Evolutionary conservation across 164 flowering plant genomes (phyloP).

Genomic region (Houttuynia cordata): DNA sequence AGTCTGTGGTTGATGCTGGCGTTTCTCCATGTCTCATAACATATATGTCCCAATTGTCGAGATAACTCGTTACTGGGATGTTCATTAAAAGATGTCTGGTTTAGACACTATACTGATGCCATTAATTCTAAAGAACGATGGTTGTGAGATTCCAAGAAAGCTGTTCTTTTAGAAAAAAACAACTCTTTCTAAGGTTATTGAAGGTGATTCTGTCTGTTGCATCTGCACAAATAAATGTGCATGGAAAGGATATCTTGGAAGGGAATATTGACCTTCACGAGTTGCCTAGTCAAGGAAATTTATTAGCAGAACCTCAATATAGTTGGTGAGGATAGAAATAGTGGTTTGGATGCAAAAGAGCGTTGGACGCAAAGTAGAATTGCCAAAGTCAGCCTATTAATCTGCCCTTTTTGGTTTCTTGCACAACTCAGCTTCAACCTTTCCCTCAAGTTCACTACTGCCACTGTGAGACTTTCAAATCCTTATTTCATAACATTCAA

Average conservation of each 20-base stretch:
- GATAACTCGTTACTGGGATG: constrained; percentile 63
- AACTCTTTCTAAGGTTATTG: constrained; percentile 9
- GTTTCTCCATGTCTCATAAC: constrained; percentile 91
- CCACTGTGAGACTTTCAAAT: constrained; percentile 49
- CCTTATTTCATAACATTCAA: background rate
- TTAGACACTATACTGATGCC: constrained; percentile 20
- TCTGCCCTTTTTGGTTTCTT: constrained; percentile 91
- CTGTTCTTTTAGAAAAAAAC: constrained; percentile 43
- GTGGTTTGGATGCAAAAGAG: constrained; percentile 57
- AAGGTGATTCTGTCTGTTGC: background rate
- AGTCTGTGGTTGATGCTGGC: constrained; percentile 77
- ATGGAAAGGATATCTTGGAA: constrained; percentile 3
- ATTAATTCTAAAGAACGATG: constrained; percentile 12
- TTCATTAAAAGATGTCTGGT: constrained; percentile 26
- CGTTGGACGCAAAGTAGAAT: constrained; percentile 81
- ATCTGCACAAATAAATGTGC: background rate
- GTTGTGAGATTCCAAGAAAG: constrained; percentile 41
- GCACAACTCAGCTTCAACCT: constrained; percentile 87
- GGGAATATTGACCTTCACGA: constrained; percentile 3
- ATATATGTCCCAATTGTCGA: constrained; percentile 78
- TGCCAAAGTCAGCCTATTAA: constrained; percentile 71
- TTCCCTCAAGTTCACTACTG: constrained; percentile 92
- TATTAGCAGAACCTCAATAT: background rate
- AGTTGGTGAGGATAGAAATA: constrained; percentile 13
- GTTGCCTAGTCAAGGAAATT: background rate